These are phyloP conservation scores for Trematosphaeria pertusa DNA, from an alignment of 2,329 filamentous ascomycete species.

Conservation along the genomic window DNA sequence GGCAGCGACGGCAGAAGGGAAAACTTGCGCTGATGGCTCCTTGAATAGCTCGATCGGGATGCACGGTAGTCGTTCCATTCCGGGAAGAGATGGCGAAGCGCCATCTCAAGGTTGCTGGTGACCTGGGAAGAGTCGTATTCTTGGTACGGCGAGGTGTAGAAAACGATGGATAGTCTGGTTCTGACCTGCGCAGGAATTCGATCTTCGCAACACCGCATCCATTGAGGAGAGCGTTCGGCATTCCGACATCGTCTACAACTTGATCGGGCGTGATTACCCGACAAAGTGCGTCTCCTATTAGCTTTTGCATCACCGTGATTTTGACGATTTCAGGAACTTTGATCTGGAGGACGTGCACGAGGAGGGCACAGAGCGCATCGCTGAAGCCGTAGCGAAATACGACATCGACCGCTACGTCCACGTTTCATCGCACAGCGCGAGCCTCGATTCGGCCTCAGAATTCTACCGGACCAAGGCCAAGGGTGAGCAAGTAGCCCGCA, in stretches of 20 bases:
- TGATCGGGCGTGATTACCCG: conserved; percentile 91
- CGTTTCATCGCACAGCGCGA: conserved; percentile 92
- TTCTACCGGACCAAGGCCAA: conserved; percentile 92
- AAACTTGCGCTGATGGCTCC: conserved; percentile 21
- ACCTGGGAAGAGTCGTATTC: conserved; percentile 88
- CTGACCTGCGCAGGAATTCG: conserved; percentile 74
- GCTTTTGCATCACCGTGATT: too few species aligned
- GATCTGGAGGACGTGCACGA: conserved; percentile 90
- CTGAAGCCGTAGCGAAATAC: conserved; percentile 94
- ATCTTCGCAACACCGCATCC: conserved; percentile 90
- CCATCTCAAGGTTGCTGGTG: conserved; percentile 94
- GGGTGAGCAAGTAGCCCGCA: conserved; percentile 82
- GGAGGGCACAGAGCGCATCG: conserved; percentile 90
- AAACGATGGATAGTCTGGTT: background rate
- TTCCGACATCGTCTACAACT: conserved; percentile 96
- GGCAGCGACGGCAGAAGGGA: background rate
- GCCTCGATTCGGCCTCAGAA: conserved; percentile 79
- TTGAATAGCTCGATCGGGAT: conserved; percentile 81
- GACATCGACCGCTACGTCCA: conserved; percentile 97
- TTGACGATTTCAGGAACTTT: conserved; percentile 75
- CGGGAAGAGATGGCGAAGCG: conserved; percentile 98
- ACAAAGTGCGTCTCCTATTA: conserved; percentile 96
- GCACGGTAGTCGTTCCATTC: conserved; percentile 90
- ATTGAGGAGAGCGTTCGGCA: conserved; percentile 97
- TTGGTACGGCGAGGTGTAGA: conserved; percentile 62